Base-by-base conservation (phyloP, 805 yeast species). In the Pichia gijzeniarum region DNA sequence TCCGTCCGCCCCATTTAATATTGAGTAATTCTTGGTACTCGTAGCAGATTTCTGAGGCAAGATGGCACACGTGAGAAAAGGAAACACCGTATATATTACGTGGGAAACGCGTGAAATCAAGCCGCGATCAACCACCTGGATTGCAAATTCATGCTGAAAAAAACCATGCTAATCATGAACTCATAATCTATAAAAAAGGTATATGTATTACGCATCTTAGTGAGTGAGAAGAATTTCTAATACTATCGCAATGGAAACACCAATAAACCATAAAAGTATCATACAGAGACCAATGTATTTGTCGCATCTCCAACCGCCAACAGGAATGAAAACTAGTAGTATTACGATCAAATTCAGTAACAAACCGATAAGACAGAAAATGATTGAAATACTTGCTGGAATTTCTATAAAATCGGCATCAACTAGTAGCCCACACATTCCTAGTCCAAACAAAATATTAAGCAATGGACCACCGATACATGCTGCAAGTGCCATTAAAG, bases 391-490 rank as follows among this genome's bases (percentile, higher is more conserved):
- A 10, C 69, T 65, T 31, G 77, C 57, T 4, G 52, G 48, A 18
- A 67, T 53, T 12, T 47, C 50, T 7, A 53, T 56, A 20, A 38
- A 10, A 35, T 70, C 63, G 1, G 40, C 47, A 7, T 56, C 61
- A 7, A 74, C 64, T 1, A 80, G 48, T 30, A 86, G 49, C 0
- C 91, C 89, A 53, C 85, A 83, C 5, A 82, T 56, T 0, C 97
- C 96, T 48, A 91, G 66, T 0, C 97, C 95, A 34, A 90, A 70
- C 10, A 93, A 67, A 36, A 84, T 68, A 43, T 89, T 83, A 35
- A 93, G 61, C 47, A 91, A 64, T 0, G 98, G 98, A 1, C 96
- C 88, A 0, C 97, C 98, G 61, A 90, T 84, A 58, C 98, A 90
- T 0, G 97, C 96, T 25, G 93, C 85, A n/a, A 93, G 69, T 0